A percentile compares a stretch with the other conserved stretches of the same genome.
These are phyloP conservation scores for Bipolaris zeicola DNA, from an alignment of 2,329 filamentous ascomycete species.

Conservation along the genomic window DNA sequence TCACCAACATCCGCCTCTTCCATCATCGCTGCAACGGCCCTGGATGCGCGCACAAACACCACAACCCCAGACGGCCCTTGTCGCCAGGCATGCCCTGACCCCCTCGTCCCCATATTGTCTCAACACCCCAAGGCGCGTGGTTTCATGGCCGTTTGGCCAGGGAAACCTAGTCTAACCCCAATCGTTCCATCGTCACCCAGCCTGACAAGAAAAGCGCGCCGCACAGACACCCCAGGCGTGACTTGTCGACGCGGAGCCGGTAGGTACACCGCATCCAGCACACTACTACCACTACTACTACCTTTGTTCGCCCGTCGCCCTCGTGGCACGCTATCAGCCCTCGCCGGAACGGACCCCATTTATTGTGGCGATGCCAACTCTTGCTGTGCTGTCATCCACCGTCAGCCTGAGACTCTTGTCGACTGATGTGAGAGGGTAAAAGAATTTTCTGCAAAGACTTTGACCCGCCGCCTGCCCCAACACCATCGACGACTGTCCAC, in stretches of 20 bases:
- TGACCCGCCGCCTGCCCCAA: constrained; percentile 2
- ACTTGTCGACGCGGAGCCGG: neutral
- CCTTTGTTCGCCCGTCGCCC: neutral
- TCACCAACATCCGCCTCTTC: neutral
- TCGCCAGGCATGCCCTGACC: neutral
- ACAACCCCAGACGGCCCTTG: neutral
- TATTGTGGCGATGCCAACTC: neutral
- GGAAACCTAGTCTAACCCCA: constrained; percentile 22
- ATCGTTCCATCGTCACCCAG: constrained; percentile 22
- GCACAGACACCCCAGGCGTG: constrained; percentile 31
- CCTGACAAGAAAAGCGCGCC: constrained; percentile 13
- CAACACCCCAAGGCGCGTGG: neutral
- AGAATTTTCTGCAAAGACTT: constrained; percentile 13
- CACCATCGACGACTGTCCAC: neutral
- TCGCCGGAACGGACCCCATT: neutral
- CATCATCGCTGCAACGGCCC: neutral
- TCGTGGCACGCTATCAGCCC: constrained; percentile 11
- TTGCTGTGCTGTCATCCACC: neutral
- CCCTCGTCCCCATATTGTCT: neutral
- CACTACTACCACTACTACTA: neutral
- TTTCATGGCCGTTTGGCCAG: constrained; percentile 6
- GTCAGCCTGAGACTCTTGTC: neutral
- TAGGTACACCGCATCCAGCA: constrained; percentile 1
- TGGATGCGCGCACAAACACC: too few relatives aligned
- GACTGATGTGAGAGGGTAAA: neutral